Evolutionary conservation across 768 basidiomycete genomes (phyloP), one percentile per base, ranked within the genome.

Genomic region (Leccinum longicurvipes): DNA sequence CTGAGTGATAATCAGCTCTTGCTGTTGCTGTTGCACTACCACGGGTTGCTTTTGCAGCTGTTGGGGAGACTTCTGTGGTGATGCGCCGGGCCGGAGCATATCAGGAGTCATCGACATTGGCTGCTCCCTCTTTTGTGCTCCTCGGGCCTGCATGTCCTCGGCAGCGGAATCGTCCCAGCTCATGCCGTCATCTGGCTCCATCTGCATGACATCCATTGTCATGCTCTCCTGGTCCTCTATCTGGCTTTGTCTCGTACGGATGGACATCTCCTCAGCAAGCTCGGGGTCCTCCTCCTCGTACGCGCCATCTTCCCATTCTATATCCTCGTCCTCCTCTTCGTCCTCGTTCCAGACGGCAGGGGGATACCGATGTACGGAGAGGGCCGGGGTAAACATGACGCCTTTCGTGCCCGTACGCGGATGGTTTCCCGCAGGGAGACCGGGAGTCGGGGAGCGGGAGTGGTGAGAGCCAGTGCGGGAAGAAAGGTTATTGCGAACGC

Each of bases 291-390:
- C 85, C 44, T 84, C 86, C 55, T 86, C 81, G 58, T 87, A 89
- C 4, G 78, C 82, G 12, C 83, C 86, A 28, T 85, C 81, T n/a
- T 86, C 85, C 60, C 78, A 78, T 44, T 82, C 76, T 17, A 78
- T 69, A 24, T 78, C 82, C 36, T 76, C 81, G 2, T 81, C 77
- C 29, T 77, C 80, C 28, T 80, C 81, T 44, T 89, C 87, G 1
- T 88, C 89, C 24, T 93, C 89, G 49, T 81, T 82, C 88, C 88
- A 93, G 17, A 93, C 85, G 0, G 89, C 86, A 1, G 90, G 91
- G 0, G 88, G 85, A 64, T 92, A 93, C 21, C 88, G 81, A 65
- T 86, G 82, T 0, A 90, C 83, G 23, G 75, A 79, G 46, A 86
- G 80, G 7, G 84, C 76, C 12, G 83, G 76, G 2, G 82, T 89